Conservation (phyloP, 345 rosid genomes). For the Mercurialis annua region DNA sequence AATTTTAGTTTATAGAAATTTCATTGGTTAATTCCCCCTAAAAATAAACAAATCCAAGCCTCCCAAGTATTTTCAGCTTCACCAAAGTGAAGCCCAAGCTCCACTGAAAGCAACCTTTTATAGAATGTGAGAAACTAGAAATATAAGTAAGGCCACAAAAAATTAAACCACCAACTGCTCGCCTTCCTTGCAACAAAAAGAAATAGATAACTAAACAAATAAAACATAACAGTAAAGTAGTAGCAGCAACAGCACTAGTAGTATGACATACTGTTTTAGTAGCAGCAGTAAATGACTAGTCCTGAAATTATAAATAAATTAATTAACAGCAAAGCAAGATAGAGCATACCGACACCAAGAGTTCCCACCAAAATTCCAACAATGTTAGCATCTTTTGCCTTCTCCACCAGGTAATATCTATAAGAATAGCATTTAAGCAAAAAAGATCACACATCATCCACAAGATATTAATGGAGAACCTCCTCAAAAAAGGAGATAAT, state of each 20-base stretch:
- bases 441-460: constrained; percentile 1
- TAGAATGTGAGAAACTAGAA: background rate
- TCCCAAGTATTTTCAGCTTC: no score
- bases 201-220: background rate
- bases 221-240: background rate
- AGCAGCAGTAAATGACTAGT: background rate
- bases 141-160: background rate
- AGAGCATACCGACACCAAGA: constrained; percentile 82
- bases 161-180: background rate
- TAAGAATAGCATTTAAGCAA: constrained; percentile 17
- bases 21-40: no score
- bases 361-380: constrained; percentile 94
- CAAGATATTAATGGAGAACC: background rate
- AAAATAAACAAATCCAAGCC: no score
- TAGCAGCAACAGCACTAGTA: background rate
- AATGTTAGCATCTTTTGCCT: constrained; percentile 92
- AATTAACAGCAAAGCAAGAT: background rate
- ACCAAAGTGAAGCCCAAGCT: no score
- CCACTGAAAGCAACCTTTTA: no score
- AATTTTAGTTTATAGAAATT: no score
- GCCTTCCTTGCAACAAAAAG: background rate
- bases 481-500: background rate
- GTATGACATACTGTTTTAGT: background rate
- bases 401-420: constrained; percentile 94
- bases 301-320: background rate